Base-by-base conservation (phyloP, 495 filamentous ascomycete species). In the Mycothermus thermophilus region DNA sequence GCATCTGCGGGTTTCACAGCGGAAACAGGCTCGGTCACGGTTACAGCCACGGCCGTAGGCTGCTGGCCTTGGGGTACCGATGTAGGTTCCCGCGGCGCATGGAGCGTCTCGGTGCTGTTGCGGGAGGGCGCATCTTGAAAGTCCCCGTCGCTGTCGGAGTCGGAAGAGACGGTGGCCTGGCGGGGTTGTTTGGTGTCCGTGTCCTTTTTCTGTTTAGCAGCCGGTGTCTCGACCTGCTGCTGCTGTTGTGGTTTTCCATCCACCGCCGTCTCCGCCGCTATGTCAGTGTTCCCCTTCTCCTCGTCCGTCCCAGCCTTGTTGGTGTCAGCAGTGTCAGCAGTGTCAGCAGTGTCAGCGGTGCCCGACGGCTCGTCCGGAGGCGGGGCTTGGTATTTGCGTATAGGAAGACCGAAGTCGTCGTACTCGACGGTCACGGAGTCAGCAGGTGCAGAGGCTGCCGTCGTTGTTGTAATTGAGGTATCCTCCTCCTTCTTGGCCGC, bases 391-490 rank as follows among this genome's bases (percentile, higher is more conserved):
- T 52, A 53, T 41, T 63, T 65, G 47, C 46, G 53, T 21, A 72
- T 57, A 27, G 66, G 69, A 32, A 75, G 52, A 16, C 70, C 69
- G 47, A 73, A 75, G 28, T 75, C 70, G 48, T 75, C 71, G 14
- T 60, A 35, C 42, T 74, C 57, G 42, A 50, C 51, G 27, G 52
- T 43, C 55, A 58, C 59, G 48, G 44, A 23, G 38, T 7, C 26
- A 12, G 15, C 14, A 23, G 40, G 11, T 14, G 30, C 22, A 25
- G 22, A 25, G 11, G 11, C 13, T 25, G 34, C 28, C 21, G 24
- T 35, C 32, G 27, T 26, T 16, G 32, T 8, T 12, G n/a, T n/a
- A n/a, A n/a, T n/a, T n/a, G n/a, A n/a, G n/a, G n/a, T n/a, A n/a
- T n/a, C n/a, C n/a, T n/a, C n/a, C n/a, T n/a, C n/a, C n/a, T n/a